Conservation (phyloP, 225 moss, liverwort and hornwort genomes). For the Rhytidiadelphus loreus region DNA sequence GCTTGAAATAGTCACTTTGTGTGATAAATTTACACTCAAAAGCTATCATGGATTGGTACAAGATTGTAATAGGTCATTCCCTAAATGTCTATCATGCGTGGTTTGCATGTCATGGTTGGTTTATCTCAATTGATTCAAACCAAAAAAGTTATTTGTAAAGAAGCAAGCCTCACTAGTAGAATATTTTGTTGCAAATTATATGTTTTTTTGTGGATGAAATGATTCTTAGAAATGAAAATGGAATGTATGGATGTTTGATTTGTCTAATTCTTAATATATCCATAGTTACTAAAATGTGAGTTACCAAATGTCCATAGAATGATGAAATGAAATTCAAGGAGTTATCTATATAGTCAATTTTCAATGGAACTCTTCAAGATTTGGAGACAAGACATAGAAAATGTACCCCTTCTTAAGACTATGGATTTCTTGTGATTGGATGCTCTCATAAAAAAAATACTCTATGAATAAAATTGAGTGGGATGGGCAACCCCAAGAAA, state of each 20-base stretch:
- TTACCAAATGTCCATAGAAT: background rate
- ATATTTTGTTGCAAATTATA: background rate
- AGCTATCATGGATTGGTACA: too few relatives aligned
- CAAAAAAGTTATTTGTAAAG: background rate
- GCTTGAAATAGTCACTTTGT: too few relatives aligned
- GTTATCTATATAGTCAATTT: background rate
- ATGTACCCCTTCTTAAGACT: background rate
- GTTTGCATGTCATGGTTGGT: too few relatives aligned
- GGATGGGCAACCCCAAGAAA: background rate
- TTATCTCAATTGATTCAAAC: background rate
- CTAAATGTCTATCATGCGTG: too few relatives aligned
- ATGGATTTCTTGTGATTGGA: background rate
- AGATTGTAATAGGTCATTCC: too few relatives aligned
- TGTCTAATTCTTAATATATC: background rate
- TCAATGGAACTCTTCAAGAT: background rate
- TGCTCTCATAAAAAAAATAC: background rate
- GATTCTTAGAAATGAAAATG: background rate
- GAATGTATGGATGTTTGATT: background rate
- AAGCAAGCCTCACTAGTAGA: too few relatives aligned
- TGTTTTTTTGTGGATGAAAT: background rate
- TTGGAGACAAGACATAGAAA: background rate
- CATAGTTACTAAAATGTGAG: background rate
- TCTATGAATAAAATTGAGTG: background rate
- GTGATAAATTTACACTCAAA: too few relatives aligned
- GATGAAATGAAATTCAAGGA: background rate